Base-by-base conservation (phyloP, 345 rosid species). In the rapeseed (Brassica napus) region DNA sequence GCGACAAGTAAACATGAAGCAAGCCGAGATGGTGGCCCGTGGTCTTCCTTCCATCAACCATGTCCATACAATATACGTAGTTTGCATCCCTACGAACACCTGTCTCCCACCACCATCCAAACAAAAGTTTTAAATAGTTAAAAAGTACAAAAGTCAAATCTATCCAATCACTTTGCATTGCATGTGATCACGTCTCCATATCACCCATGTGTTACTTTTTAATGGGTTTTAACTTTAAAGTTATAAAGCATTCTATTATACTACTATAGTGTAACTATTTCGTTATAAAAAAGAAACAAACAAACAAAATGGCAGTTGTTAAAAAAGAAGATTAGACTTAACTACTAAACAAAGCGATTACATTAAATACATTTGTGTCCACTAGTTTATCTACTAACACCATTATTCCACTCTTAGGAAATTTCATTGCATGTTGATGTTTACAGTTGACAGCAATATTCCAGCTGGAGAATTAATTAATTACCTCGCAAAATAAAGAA, bases 1-100 rank as follows among this genome's bases (percentile, higher is more conserved):
- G 1, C 98, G 96, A 86, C 96, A 95, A 49, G 99, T 93, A 87
- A 95, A 93, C 99, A 93, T 93, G 90, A 95, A 95, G 8, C 91
- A 72, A 10, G 98, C 85, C 8, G 98, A 75, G 64, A 93, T 95
- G 24, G 97, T 86, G 2, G 97, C 90, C 69, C 99, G 81, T 5
- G 96, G 87, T 39, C 98, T 77, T 24, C 99, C 94, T 82, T 94
- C 98, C n/a, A 94, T 72, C 2, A 94, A 77, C 90, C 91, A 92
- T 14, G 95, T 73, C 95, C 98, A 91, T 16, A 91, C 12, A 55
- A 94, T 90, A 74, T 94, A 94, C 6, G 83, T 62, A 28, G 94
- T 86, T 81, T 94, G 98, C 96, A 92, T 89, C 61, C 78, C 92
- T 72, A 94, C 97, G 76, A 91, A 94, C 84, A 89, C 96, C 98